Base-by-base conservation (phyloP, 805 yeast species). In the Brettanomyces nanus region DNA sequence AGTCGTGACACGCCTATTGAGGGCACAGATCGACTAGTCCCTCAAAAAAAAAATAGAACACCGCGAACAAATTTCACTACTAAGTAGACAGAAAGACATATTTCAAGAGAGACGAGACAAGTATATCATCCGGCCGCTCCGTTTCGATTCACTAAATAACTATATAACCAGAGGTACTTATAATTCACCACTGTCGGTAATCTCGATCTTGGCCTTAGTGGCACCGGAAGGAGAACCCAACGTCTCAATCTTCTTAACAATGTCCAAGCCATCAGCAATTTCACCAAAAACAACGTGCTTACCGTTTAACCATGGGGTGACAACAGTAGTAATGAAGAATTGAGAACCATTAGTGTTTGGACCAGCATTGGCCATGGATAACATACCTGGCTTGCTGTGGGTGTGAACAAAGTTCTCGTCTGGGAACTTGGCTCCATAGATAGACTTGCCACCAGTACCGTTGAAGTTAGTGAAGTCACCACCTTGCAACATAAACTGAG, bases 401-500 rank as follows among this genome's bases (percentile, higher is more conserved):
- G 62, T 79, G 68, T 75, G 75, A 49, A 62, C 49, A 58, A 84
- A 84, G 73, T 83, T 80, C 66, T 77, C 80, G 45, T 76, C 80
- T 23, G 64, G 52, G 44, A 60, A 62, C 50, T 74, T 77, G 49
- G 66, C 67, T 52, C 90, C 92, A 63, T 82, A 82, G 63, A 82
- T 82, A 34, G 87, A 80, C 64, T 78, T 79, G 62, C 97, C 97
- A 62, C 97, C 97, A 53, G 83, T 78, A 52, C 97, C 97, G 63
- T 84, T 80, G 64, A 85, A 81, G 66, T 70, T 65, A 59, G 86
- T 82, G 68, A 83, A 80, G 66, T 83, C 92, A 71, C 90, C 90
- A 62, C 89, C 97, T 74, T 89, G 97, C 61, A 90, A 72, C 97
- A 89, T 89, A 73, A 89, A 89, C 64, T 83, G 79, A 49, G 96